Evolutionary conservation across 2,329 filamentous ascomycete genomes (phyloP).

Genomic region (Ploettnerulaceae sp.): DNA sequence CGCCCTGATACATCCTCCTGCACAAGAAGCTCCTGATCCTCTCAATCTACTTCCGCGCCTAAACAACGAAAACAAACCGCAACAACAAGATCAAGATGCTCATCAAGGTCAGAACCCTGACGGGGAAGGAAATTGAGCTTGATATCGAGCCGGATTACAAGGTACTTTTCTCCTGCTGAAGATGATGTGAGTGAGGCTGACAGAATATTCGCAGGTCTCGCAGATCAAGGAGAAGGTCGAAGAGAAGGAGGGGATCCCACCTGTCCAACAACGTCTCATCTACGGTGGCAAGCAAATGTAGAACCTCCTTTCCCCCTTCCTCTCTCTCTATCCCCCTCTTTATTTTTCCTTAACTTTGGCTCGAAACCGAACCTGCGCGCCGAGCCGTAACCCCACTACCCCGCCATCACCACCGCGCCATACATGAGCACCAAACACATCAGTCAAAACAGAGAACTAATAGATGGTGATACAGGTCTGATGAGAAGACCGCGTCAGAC

Average conservation of each 20-base stretch:
- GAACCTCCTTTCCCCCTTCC: constrained; percentile 26
- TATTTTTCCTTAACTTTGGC: not conserved
- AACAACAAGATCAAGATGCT: constrained; percentile 1
- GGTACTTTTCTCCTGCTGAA: constrained; percentile 44
- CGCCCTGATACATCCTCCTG: no score
- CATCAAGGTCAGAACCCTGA: constrained; percentile 86
- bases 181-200: not conserved
- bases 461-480: constrained; percentile 56
- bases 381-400: constrained; percentile 4
- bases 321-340: not conserved
- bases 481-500: constrained; percentile 88
- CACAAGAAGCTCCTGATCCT: no score
- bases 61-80: not conserved
- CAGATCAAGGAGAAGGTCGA: constrained; percentile 99
- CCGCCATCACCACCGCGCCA: constrained; percentile 6
- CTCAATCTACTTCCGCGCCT: no score
- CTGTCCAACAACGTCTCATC: constrained; percentile 92
- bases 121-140: constrained; percentile 97
- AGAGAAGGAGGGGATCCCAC: constrained; percentile 97
- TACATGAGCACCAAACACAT: not conserved
- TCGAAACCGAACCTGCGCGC: not conserved
- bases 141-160: constrained; percentile 94
- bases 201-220: constrained; percentile 57
- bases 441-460: constrained; percentile 5
- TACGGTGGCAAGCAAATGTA: constrained; percentile 98